Conservation (phyloP, 192 early-diverging fungal genomes). For the Coemansia sp. region DNA sequence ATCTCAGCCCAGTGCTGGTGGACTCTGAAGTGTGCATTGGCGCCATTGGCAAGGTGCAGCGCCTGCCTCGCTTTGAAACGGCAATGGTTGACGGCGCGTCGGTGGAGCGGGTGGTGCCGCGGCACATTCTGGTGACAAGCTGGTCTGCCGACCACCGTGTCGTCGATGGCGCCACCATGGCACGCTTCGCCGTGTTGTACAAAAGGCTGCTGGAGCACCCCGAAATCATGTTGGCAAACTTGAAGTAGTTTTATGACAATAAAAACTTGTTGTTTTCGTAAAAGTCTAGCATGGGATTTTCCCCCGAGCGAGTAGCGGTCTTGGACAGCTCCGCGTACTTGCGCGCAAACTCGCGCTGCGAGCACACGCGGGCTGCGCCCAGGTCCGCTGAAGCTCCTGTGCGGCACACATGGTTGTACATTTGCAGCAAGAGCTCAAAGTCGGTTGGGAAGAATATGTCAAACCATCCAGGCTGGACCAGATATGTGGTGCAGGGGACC, state of each 20-base stretch:
- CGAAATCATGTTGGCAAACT: constrained; percentile 64
- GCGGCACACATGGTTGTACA: constrained; percentile 72
- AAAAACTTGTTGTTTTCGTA: constrained; percentile 86
- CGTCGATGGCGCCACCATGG: constrained; percentile 93
- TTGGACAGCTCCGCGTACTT: constrained; percentile 70
- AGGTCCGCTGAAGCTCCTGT: not conserved
- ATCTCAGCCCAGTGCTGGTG: constrained; percentile 86
- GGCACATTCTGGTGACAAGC: constrained; percentile 75
- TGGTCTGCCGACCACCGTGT: constrained; percentile 96
- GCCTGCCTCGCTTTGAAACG: constrained; percentile 72
- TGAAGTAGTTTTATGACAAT: constrained; percentile 55
- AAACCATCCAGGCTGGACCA: constrained; percentile 98
- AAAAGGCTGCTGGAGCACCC: constrained; percentile 86
- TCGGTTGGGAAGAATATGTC: constrained; percentile 99
- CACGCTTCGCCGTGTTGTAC: constrained; percentile 83
- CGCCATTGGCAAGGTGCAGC: constrained; percentile 80
- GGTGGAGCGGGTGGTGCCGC: constrained; percentile 69
- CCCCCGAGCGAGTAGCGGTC: constrained; percentile 79
- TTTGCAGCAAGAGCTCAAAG: constrained; percentile 76
- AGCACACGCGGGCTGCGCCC: constrained; percentile 49
- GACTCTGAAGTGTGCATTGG: constrained; percentile 85
- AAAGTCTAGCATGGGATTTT: constrained; percentile 93
- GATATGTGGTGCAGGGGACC: constrained; percentile 93
- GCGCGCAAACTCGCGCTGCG: constrained; percentile 77
- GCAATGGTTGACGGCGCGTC: constrained; percentile 38